Conservation (phyloP, 768 basidiomycete genomes). For the Solioccasus polychromus region DNA sequence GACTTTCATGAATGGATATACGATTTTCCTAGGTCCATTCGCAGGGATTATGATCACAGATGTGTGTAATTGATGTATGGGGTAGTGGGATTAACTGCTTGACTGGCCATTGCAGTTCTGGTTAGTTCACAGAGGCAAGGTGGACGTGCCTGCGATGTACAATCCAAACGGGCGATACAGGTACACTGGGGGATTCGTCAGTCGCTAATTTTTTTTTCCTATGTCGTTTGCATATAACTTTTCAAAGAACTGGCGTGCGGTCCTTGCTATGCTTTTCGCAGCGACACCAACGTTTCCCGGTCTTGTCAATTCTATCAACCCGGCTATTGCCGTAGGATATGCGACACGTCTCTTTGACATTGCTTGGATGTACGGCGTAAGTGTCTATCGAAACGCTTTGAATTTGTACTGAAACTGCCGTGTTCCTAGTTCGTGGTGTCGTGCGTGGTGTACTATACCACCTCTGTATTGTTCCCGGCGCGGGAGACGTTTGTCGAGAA, state of each 20-base stretch:
- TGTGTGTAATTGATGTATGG: constrained; percentile 35
- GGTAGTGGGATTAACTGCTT: not conserved
- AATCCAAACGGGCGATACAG: constrained; percentile 73
- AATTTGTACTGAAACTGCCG: not conserved
- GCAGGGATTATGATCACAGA: constrained; percentile 68
- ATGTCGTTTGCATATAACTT: constrained; percentile 1
- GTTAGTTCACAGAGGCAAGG: constrained; percentile 66
- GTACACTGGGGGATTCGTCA: constrained; percentile 72
- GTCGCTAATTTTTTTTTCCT: constrained; percentile 1
- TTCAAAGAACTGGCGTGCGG: constrained; percentile 77
- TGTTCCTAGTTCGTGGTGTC: constrained; percentile 25
- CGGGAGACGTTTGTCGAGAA: constrained; percentile 27
- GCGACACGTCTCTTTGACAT: constrained; percentile 61
- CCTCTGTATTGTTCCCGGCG: constrained; percentile 30
- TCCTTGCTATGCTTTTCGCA: constrained; percentile 60
- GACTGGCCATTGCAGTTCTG: constrained; percentile 52
- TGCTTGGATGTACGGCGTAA: constrained; percentile 75
- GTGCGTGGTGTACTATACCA: constrained; percentile 28
- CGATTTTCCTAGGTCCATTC: constrained; percentile 84
- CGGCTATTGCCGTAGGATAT: constrained; percentile 60
- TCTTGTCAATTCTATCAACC: constrained; percentile 70
- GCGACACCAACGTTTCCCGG: constrained; percentile 76
- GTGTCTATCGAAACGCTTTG: constrained; percentile 24
- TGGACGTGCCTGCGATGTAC: constrained; percentile 86
- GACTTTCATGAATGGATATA: constrained; percentile 79